Base-by-base conservation (phyloP, 495 filamentous ascomycete species). In the Chaetomium fimeti region DNA sequence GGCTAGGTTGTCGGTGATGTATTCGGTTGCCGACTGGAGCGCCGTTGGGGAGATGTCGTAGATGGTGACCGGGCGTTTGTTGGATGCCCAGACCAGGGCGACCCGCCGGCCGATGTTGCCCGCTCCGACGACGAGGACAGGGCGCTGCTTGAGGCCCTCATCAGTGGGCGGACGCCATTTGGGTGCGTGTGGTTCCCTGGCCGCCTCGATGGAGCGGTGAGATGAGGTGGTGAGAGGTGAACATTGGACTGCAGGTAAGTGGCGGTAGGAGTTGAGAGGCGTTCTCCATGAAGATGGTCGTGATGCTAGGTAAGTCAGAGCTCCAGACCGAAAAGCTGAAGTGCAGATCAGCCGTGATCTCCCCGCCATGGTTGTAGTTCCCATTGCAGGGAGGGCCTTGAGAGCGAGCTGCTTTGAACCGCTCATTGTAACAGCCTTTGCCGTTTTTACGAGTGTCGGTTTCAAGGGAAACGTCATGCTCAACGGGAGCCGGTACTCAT, bases 101-200 rank as follows among this genome's bases (percentile, higher is more conserved):
- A 78, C 62, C 5, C 77, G 71, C 1, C 75, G 66, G 51, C 77
- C 77, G 9, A 78, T 66, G 62, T 73, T 70, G 15, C 77, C 77
- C 2, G 73, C 74, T 22, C 77, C 77, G 53, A 79, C 64, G 20
- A 79, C 71, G 5, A 76, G 64, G 28, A 79, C 74, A 24, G 77
- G 76, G 13, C 72, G 71, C 5, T 66, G 63, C n/a, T 67, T 65
- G 61, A 75, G 72, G 52, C 71, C 65, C 27, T 69, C 47, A 3
- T 74, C 68, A 51, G 65, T 52, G 5, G 72, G 74, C 1, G 73
- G 47, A 2, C 28, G 63, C 74, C 74, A 76, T 36, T 65, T 55
- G 47, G 60, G 43, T 13, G 20, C 27, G 29, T 20, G 65, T 7
- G 40, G 18, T 24, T 32, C 27, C 12, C 55, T 27, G 22, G 22